Percentiles rank a stretch among this genome's conserved stretches.
These are phyloP conservation scores for Aspergillus aculeatus DNA, from an alignment of 2,329 filamentous ascomycete genomes.

Conservation along the genomic window DNA sequence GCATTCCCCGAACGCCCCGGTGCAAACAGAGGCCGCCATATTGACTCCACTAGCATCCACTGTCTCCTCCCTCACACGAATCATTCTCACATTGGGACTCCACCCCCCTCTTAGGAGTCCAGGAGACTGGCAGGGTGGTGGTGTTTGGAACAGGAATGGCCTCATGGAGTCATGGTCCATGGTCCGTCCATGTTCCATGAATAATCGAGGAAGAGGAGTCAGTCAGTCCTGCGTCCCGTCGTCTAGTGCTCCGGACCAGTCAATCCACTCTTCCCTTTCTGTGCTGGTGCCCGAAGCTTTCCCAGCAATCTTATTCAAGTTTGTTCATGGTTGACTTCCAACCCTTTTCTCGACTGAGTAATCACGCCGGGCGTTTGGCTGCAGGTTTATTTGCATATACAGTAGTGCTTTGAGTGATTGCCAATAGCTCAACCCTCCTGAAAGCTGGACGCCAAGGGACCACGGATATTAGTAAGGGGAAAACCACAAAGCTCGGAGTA, in stretches of 20 bases:
- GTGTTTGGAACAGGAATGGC: neutral
- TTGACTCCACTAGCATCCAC: constrained; percentile 11
- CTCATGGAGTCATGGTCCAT: neutral
- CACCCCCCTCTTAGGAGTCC: neutral
- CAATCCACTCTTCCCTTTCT: constrained; percentile 9
- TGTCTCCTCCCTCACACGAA: constrained; percentile 2
- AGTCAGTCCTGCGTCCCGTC: neutral
- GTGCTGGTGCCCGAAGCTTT: constrained; percentile 18
- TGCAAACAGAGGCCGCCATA: constrained; percentile 10
- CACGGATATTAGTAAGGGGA: neutral
- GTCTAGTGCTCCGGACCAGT: constrained; percentile 7
- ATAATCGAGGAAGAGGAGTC: no score
- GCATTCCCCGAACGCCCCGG: constrained; percentile 25
- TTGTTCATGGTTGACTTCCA: neutral
- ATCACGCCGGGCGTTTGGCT: neutral
- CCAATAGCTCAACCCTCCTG: neutral
- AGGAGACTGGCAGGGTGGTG: no score
- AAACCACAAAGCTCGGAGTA: neutral
- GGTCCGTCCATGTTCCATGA: no score
- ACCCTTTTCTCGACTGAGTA: neutral
- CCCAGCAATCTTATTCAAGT: neutral
- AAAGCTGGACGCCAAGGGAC: neutral
- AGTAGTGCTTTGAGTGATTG: neutral
- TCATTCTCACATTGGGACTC: neutral
- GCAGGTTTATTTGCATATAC: no score